Base-by-base conservation (phyloP, 139 green algal genomes). In the Chlamydomonas asymmetrica region DNA sequence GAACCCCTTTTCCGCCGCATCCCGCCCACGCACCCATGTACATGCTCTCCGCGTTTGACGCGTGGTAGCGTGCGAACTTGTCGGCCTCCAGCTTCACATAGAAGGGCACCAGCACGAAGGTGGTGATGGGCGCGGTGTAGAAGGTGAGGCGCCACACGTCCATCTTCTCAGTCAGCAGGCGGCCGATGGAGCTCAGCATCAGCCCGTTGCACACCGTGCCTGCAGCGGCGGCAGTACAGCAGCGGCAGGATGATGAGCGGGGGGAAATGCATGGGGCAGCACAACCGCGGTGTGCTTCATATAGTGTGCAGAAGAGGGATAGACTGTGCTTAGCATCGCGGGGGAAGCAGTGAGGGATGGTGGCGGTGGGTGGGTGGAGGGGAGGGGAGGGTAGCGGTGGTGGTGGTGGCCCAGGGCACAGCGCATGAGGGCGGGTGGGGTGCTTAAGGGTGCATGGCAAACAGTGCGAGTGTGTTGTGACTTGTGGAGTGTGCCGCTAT, bases 71-170 rank as follows among this genome's bases (percentile, higher is more conserved):
- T n/a, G n/a, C n/a, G 31, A 82, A 83, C 27, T 13, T 18, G 7
- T 35, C 60, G 8, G 69, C 34, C 72, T 92, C 80, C n/a, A 74
- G 52, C 16, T 40, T 41, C 48, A 82, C 73, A 63, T 82, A 88
- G 77, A 93, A 91, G 2, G 90, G 90, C 3, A 82, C 16, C 13
- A 93, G 78, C 69, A 85, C 79, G 13, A 71, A 4, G 3, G 80
- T 63, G 2, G 83, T 87, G 25, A 96, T 64, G 2, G 91, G 91
- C 13, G 91, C 86, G 20, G 89, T 92, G 85, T 94, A 96, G 73
- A 94, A 96, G 13, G 90, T 92, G 16, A 96, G 81, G 16, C 83
- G 78, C 63, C 92, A 65, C 27, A 92, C 90, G 72, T 94, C 85
- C 67, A 94, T 62, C 82, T 91, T 91, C 71, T 94, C 88, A 23